These are phyloP conservation scores for Candida saitoana DNA, from an alignment of 805 yeast species.

Conservation along the genomic window DNA sequence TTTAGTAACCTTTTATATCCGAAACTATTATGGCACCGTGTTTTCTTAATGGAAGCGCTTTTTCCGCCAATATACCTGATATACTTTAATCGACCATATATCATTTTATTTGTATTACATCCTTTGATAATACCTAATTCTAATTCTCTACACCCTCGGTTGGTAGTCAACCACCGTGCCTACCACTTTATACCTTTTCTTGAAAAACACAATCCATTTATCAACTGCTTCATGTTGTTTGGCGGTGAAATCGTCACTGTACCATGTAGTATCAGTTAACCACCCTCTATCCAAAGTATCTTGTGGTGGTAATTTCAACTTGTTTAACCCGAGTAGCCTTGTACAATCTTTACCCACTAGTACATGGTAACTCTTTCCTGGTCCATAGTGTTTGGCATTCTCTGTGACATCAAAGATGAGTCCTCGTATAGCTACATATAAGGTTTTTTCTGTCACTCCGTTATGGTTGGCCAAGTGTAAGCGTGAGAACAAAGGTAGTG, in stretches of 20 bases:
- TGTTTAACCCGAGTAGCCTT: constrained; percentile 69
- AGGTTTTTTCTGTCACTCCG: constrained; percentile 29
- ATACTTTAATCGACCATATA: neutral
- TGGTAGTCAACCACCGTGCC: constrained; percentile 35
- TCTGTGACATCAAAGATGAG: constrained; percentile 71
- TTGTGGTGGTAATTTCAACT: constrained; percentile 18
- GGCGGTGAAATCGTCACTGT: constrained; percentile 49
- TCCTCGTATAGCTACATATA: constrained; percentile 76
- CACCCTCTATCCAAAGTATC: constrained; percentile 5
- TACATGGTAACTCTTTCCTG: constrained; percentile 66
- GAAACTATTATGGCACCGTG: too few relatives aligned
- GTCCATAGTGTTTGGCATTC: constrained; percentile 68
- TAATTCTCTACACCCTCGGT: neutral
- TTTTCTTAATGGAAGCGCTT: too few relatives aligned
- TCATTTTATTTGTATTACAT: neutral
- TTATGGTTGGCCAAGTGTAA: constrained; percentile 29
- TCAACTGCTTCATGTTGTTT: constrained; percentile 59
- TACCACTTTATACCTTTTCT: constrained; percentile 38
- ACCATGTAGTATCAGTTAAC: constrained; percentile 36
- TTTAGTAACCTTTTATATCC: too few relatives aligned
- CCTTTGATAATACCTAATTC: neutral
- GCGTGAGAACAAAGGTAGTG: constrained; percentile 32
- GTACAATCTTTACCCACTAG: constrained; percentile 77
- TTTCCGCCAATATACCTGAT: neutral
- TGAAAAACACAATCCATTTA: constrained; percentile 71